These are phyloP conservation scores for Ustilago trichophora DNA, from an alignment of 1,284 basidiomycete genomes.

Conservation along the genomic window DNA sequence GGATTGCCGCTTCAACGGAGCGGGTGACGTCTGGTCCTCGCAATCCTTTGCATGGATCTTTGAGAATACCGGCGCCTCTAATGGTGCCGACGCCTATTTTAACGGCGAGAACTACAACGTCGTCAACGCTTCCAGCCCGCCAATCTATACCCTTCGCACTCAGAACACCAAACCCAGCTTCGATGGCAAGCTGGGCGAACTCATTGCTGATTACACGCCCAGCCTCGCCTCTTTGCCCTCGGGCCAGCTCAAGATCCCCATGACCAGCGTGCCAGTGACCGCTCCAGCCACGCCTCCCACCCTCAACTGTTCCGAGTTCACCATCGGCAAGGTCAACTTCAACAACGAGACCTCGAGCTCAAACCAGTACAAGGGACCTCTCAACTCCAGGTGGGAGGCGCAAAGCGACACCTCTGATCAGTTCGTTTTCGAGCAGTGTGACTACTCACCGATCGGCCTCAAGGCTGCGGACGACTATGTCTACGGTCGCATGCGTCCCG, in stretches of 20 bases:
- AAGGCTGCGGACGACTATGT: neutral
- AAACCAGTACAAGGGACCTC: constrained; percentile 14
- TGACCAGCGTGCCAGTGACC: neutral
- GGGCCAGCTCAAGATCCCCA: neutral
- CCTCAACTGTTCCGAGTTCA: constrained; percentile 3
- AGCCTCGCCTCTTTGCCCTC: constrained; percentile 6
- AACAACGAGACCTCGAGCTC: constrained; percentile 18
- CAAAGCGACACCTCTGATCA: constrained; percentile 4
- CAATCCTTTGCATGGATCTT: constrained; percentile 21
- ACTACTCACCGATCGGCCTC: constrained; percentile 16
- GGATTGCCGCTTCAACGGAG: constrained; percentile 19
- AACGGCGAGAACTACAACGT: constrained; percentile 10
- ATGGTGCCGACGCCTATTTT: constrained; percentile 1
- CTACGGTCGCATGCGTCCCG: constrained; percentile 28
- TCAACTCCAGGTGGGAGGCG: constrained; percentile 20
- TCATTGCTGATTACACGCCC: constrained; percentile 21
- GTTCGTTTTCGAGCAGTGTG: constrained; percentile 33
- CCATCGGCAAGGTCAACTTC: constrained; percentile 14
- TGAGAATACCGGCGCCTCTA: neutral
- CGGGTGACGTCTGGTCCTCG: constrained; percentile 9
- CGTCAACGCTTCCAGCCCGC: constrained; percentile 8
- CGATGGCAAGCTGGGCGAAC: constrained; percentile 8
- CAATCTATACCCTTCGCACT: constrained; percentile 8
- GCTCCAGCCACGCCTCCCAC: constrained; percentile 3
- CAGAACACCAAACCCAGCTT: constrained; percentile 1